Conservation (phyloP, 495 filamentous ascomycete genomes). For the Bacidia gigantensis region DNA sequence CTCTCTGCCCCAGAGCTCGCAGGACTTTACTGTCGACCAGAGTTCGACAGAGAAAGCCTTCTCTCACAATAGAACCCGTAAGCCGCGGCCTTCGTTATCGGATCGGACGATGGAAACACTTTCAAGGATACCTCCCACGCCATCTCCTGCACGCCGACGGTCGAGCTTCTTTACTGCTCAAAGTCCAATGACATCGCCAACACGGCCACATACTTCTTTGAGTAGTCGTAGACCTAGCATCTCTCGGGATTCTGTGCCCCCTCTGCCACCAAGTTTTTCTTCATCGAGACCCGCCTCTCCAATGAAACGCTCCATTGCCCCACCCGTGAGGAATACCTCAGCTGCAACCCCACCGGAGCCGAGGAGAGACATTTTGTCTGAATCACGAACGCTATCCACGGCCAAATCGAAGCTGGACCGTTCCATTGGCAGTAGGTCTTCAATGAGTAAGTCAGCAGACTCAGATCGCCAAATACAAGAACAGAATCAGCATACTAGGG, state of each 20-base stretch:
- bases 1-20: too few relatives aligned
- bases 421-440: conserved; percentile 28
- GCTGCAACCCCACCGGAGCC: conserved; percentile 20
- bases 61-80: too few relatives aligned
- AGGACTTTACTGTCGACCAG: too few relatives aligned
- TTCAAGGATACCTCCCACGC: conserved; percentile 49
- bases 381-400: conserved; percentile 18
- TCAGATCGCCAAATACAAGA: conserved; percentile 16
- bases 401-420: conserved; percentile 11
- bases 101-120: conserved; percentile 58
- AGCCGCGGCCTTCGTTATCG: conserved; percentile 41
- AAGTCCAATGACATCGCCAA: conserved; percentile 41
- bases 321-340: conserved; percentile 18
- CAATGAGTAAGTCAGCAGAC: conserved; percentile 31
- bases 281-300: conserved; percentile 15
- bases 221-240: conserved; percentile 35
- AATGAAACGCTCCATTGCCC: conserved; percentile 18
- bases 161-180: conserved; percentile 49
- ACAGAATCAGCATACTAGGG: background rate
- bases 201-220: conserved; percentile 40
- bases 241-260: conserved; percentile 27
- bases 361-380: conserved; percentile 25
- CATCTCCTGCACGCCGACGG: conserved; percentile 37
- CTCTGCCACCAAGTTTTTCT: conserved; percentile 21
- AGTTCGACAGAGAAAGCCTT: too few relatives aligned